A percentile compares a stretch with the other conserved stretches of the same genome.
These are phyloP conservation scores for Trichoderma brevicompactum DNA, from an alignment of 2,329 filamentous ascomycete species.

Conservation along the genomic window DNA sequence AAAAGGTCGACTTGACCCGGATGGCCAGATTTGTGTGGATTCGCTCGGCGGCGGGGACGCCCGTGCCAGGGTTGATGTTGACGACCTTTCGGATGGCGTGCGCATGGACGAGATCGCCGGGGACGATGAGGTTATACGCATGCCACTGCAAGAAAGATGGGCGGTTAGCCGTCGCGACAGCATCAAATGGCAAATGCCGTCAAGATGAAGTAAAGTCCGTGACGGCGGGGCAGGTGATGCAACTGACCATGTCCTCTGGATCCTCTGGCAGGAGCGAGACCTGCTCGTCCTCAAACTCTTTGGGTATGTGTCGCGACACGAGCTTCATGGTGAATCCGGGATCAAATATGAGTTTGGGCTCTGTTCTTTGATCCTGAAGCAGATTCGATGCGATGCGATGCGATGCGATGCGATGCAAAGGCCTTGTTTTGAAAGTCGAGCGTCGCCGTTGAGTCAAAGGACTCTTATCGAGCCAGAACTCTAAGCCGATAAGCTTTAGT, in stretches of 20 bases:
- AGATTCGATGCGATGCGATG: neutral
- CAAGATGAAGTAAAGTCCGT: neutral
- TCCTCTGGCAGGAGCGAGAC: constrained; percentile 51
- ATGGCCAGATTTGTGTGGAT: constrained; percentile 64
- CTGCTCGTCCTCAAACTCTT: constrained; percentile 47
- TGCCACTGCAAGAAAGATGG: constrained; percentile 53
- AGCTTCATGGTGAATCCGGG: constrained; percentile 44
- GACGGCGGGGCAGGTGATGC: constrained; percentile 27
- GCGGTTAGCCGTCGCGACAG: constrained; percentile 1
- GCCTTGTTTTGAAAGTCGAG: too few relatives aligned
- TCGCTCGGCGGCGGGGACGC: constrained; percentile 53
- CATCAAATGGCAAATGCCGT: neutral
- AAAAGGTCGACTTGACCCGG: constrained; percentile 61
- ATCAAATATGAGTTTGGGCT: neutral
- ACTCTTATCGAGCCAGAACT: neutral
- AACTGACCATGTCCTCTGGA: constrained; percentile 52
- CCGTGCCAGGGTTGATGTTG: constrained; percentile 53
- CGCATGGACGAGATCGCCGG: constrained; percentile 58
- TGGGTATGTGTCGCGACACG: constrained; percentile 44
- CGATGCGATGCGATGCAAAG: neutral
- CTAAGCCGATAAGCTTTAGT: constrained; percentile 9
- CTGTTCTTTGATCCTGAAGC: neutral
- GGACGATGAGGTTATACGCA: constrained; percentile 63
- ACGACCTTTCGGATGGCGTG: constrained; percentile 62
- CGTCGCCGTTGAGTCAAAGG: neutral